Evolutionary conservation across 2,329 filamentous ascomycete genomes (phyloP).

Genomic region (Trichoderma oligosporum): DNA sequence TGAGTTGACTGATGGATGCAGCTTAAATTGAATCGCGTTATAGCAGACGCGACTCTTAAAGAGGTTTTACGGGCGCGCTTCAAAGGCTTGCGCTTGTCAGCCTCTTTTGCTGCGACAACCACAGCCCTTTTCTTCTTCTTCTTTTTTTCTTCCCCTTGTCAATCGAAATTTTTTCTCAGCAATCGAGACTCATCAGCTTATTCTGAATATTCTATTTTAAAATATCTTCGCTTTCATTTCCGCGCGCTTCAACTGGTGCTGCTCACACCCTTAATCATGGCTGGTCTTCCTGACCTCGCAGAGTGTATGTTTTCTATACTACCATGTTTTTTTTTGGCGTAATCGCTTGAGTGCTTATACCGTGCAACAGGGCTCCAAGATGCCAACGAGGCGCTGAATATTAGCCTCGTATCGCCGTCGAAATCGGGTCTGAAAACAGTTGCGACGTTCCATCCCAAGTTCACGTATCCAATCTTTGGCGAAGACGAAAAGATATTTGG

Average conservation of each 20-base stretch:
- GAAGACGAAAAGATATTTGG: constrained; percentile 91
- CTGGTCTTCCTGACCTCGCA: constrained; percentile 30
- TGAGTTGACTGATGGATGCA: neutral
- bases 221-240: neutral
- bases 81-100: neutral
- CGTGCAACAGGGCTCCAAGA: constrained; percentile 51
- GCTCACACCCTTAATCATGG: constrained; percentile 26
- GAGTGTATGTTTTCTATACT: constrained; percentile 31
- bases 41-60: neutral
- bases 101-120: neutral
- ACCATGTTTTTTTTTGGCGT: too few relatives aligned
- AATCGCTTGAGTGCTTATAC: neutral
- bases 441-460: constrained; percentile 73
- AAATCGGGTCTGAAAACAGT: constrained; percentile 52
- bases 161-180: neutral
- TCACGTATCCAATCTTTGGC: constrained; percentile 89
- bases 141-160: neutral
- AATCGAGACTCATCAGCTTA: neutral
- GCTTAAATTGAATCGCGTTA: constrained; percentile 14
- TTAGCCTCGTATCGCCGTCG: constrained; percentile 55
- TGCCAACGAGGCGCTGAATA: constrained; percentile 59
- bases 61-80: neutral
- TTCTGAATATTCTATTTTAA: neutral
- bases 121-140: neutral
- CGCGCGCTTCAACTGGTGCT: neutral